A percentile compares a stretch with the other conserved stretches of the same genome.
These are phyloP conservation scores for Flaveria sonorensis DNA, from an alignment of 129 eudicot genomes.

Conservation along the genomic window DNA sequence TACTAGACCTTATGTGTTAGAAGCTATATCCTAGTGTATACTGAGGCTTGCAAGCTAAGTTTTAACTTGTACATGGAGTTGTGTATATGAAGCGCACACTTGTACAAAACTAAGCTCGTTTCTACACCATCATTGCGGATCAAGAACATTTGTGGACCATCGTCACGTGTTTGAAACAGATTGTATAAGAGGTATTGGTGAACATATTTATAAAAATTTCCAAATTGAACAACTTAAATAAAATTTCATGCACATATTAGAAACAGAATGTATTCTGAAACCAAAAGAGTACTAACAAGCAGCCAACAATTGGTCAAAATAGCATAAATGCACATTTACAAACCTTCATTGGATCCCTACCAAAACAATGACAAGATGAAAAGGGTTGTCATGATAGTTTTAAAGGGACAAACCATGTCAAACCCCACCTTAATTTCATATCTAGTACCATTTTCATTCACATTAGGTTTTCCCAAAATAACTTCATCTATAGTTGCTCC, in stretches of 20 bases:
- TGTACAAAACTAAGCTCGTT: too few species aligned
- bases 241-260: not conserved
- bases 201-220: too few species aligned
- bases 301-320: slow-evolving; percentile 43
- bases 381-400: slow-evolving; percentile 34
- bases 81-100: too few species aligned
- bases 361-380: slow-evolving; percentile 32
- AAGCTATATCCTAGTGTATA: too few species aligned
- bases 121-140: too few species aligned
- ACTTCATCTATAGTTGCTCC: not conserved
- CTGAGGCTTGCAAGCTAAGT: too few species aligned
- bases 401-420: not conserved
- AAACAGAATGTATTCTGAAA: not conserved
- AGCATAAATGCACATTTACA: slow-evolving; percentile 34
- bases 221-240: not conserved
- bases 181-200: too few species aligned
- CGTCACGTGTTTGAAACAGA: too few species aligned
- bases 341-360: slow-evolving; percentile 36
- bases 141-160: too few species aligned
- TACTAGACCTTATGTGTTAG: too few species aligned
- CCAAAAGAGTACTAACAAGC: slow-evolving; percentile 15
- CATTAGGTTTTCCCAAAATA: slow-evolving; percentile 16
- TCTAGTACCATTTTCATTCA: slow-evolving; percentile 18
- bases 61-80: too few species aligned
- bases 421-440: slow-evolving; percentile 1